Base-by-base conservation (phyloP, 495 filamentous ascomycete species). In the Podospora tetraspora region DNA sequence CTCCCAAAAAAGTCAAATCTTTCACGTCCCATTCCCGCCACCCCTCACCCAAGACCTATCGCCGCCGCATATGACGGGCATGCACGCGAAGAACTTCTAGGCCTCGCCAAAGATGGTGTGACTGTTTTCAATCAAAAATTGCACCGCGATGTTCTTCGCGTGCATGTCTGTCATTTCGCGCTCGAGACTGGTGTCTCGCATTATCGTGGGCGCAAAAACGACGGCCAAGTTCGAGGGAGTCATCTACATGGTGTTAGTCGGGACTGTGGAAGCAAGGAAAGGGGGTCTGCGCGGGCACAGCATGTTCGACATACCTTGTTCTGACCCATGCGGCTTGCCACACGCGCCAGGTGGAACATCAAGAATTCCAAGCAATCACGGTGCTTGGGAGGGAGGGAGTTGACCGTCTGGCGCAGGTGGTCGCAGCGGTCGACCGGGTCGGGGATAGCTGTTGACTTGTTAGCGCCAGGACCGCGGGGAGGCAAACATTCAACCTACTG, bases 201-300 rank as follows among this genome's bases (percentile, higher is more conserved):
- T 95, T 68, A 99, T 93, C 9, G 96, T 99, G 25, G 96, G 96
- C 27, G 96, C 96, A 73, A 99, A 99, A 29, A 99, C 96, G 66
- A 99, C 96, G 6, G 96, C 92, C 52, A 98, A 82, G 72, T 99
- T 99, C 75, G 91, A 89, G 43, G 94, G 91, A 22, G 91, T 95
- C 96, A 99, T 99, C 78, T 84, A 61, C 3, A 65, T 19, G n/a
- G 67, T 12, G 29, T 52, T 4, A 52, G 43, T 10, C 32, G 52
- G 59, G 37, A 52, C 37, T 52, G 34, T 3, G 37, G 13, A 19
- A 64, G 63, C 13, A 29, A 29, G 19, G 25, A 12, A 52, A 32
- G 27, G n/a, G n/a, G 34, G 21, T 19, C 25, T 63, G 8, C 11
- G n/a, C 23, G 59, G 32, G 23, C 24, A 59, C 22, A 34, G 29